phyloP scores from a whole-genome alignment of 805 yeast species.

The Limtongia smithiae region DNA sequence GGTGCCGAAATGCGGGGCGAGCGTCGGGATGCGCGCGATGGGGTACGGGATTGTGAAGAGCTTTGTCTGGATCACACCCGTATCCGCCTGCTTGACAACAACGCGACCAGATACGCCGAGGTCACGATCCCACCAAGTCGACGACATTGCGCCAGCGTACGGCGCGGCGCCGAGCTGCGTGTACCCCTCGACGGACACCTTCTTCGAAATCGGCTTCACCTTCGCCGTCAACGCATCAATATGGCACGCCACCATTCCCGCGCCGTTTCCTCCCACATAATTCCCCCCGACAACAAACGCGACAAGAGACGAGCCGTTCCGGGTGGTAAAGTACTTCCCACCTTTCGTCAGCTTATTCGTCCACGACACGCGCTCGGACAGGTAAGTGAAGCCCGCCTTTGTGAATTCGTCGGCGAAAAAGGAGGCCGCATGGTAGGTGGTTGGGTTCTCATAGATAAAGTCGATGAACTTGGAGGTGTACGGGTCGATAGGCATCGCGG shows the following conservation, averaged over 20 bases:
- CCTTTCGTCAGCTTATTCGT: conserved; percentile 39
- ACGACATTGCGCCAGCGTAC: conserved; percentile 63
- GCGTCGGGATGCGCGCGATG: conserved; percentile 75
- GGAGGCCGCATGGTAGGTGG: conserved; percentile 75
- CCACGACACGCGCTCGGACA: conserved; percentile 64
- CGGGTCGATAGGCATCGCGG: conserved; percentile 18
- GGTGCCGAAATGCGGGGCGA: conserved; percentile 84
- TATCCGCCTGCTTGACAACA: conserved; percentile 46
- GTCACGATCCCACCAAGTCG: conserved; percentile 79
- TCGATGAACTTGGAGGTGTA: conserved; percentile 21
- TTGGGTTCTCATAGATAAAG: conserved; percentile 29
- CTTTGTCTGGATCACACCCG: conserved; percentile 34
- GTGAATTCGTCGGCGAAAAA: conserved; percentile 52
- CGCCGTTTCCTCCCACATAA: conserved; percentile 60
- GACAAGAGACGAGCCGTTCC: conserved; percentile 64
- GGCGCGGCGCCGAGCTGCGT: conserved; percentile 80
- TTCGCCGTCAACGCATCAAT: conserved; percentile 58
- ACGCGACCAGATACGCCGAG: conserved; percentile 80
- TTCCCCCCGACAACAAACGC: conserved; percentile 67
- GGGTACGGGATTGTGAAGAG: conserved; percentile 42
- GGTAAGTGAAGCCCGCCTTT: conserved; percentile 57
- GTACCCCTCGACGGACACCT: conserved; percentile 63
- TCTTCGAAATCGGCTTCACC: conserved; percentile 69
- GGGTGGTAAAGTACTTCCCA: conserved; percentile 61
- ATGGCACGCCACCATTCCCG: conserved; percentile 50